Evolutionary conservation across 129 eudicot genomes (phyloP), one percentile per base, ranked within the genome.

Genomic region (sunflower (Helianthus annuus)): DNA sequence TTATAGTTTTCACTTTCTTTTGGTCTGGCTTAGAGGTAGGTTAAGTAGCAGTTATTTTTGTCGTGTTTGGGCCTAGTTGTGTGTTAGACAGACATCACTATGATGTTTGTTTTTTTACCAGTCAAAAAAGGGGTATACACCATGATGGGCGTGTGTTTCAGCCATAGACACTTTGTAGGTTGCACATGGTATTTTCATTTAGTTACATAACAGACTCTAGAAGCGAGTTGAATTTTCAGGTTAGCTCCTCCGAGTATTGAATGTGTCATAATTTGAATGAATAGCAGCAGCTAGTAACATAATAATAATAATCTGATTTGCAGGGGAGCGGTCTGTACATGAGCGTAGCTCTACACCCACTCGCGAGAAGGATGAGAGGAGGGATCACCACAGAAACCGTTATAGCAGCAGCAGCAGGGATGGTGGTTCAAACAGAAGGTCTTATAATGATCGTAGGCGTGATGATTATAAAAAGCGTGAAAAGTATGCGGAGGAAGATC

Each of bases 381-480:
- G 74, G 80, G 85, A 76, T 62, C 71, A 78, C 68, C 68, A 84
- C 13, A 82, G 85, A 76, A 81, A 83, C 65, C 78, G 58, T 69
- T 70, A 75, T 73, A 80, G 85, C n/a, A n/a, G n/a, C n/a, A n/a
- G n/a, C n/a, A n/a, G n/a, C 59, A 82, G 84, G 27, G 74, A 81
- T 54, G 71, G 65, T 59, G 84, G 85, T 67, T 79, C 87, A 8
- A 76, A 78, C 62, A 85, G 86, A 59, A 78, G 80, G 66, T 79
- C 87, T 42, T 74, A 83, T 79, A 78, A 78, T 67, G 77, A 87
- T 71, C 78, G 72, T 79, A 79, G 83, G 74, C 86, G 71, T 54
- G 93, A 84, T 84, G 96, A 82, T 53, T 71, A 81, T 65, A 70
- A 34, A 70, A 86, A 84, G 77, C 86, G 70, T 61, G 96, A 84